These are phyloP conservation scores for Anisodus tanguticus DNA, from an alignment of 257 asterid species.

Conservation along the genomic window DNA sequence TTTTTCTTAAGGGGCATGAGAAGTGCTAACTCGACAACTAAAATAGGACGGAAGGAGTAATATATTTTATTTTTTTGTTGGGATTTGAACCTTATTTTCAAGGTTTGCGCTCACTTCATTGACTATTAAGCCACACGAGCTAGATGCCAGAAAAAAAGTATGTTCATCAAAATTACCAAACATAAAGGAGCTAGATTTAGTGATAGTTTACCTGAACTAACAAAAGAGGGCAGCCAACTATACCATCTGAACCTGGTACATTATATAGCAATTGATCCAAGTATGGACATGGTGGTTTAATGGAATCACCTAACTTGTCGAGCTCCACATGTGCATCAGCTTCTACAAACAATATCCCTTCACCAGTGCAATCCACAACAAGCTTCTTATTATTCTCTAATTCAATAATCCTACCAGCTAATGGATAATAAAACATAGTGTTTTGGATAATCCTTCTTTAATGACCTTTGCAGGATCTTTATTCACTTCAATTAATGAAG, in stretches of 20 bases:
- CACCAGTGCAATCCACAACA: constrained; percentile 32
- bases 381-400: constrained; percentile 24
- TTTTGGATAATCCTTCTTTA: constrained; percentile 33
- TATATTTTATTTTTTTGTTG: no score
- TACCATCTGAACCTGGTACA: background rate
- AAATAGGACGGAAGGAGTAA: no score
- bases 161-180: no score
- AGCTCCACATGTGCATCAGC: constrained; percentile 22
- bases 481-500: background rate
- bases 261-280: background rate
- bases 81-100: no score
- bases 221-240: constrained; percentile 8
- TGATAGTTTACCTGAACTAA: constrained; percentile 2
- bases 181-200: no score
- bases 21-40: no score
- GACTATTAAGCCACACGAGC: no score
- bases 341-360: constrained; percentile 37
- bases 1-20: no score
- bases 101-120: no score
- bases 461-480: constrained; percentile 26
- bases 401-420: constrained; percentile 36
- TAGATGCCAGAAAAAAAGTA: no score
- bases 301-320: background rate
- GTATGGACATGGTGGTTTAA: constrained; percentile 16
- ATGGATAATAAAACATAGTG: constrained; percentile 35